A percentile compares a stretch with the other conserved stretches of the same genome.
phyloP scores from a whole-genome alignment of 139 green algal species.

The Diplosphaera chodatii region DNA sequence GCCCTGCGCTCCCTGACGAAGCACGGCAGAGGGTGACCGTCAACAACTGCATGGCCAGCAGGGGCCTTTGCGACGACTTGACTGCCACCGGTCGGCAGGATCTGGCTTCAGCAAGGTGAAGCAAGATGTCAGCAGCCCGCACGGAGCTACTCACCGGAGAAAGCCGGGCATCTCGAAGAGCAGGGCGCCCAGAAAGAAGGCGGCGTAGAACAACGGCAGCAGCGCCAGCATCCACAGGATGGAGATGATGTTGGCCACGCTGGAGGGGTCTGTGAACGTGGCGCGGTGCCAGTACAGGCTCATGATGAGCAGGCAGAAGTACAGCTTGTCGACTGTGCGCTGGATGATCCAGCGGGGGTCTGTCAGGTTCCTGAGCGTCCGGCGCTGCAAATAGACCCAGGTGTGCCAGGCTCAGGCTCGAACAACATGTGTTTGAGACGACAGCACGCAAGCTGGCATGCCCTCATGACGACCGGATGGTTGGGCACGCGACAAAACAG shows the following conservation, averaged over 20 bases:
- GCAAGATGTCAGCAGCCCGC: background rate
- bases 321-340: background rate
- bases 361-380: background rate
- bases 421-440: too few species aligned
- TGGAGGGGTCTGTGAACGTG: constrained; percentile 1
- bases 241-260: constrained; percentile 50
- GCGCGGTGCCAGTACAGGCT: background rate
- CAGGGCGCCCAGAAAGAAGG: constrained; percentile 8
- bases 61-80: too few species aligned
- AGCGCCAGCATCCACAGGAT: constrained; percentile 75
- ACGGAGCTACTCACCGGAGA: background rate
- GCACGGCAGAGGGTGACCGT: too few species aligned
- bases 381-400: too few species aligned
- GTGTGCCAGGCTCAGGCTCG: too few species aligned
- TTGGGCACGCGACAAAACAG: too few species aligned
- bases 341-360: background rate
- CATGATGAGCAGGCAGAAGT: background rate
- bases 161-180: background rate
- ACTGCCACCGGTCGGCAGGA: too few species aligned
- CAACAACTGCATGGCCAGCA: too few species aligned
- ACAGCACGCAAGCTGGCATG: too few species aligned
- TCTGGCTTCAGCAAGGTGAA: background rate
- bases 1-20: constrained; percentile 36
- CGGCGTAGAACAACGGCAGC: constrained; percentile 66
- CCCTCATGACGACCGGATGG: too few species aligned